phyloP scores from a whole-genome alignment of 371 early-diverging fungal genomes.

The Rhizopus stolonifer region DNA sequence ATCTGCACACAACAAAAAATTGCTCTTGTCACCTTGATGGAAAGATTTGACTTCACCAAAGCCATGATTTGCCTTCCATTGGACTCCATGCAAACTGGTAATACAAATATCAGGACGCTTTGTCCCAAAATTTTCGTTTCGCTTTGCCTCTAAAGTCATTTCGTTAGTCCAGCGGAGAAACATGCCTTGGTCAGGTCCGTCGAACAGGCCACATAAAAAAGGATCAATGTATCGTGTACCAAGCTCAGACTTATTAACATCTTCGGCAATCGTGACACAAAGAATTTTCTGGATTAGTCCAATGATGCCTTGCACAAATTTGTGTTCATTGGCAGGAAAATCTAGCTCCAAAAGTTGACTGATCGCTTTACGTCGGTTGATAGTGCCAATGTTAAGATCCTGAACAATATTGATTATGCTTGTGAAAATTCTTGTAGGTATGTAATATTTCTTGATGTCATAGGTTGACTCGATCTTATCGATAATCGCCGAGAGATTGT shows the following conservation, averaged over 20 bases:
- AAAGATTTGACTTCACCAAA: conserved; percentile 23
- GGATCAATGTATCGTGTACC: conserved; percentile 7
- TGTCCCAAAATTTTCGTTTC: conserved; percentile 12
- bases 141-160: conserved; percentile 8
- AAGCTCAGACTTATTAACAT: conserved; percentile 7
- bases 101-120: conserved; percentile 12
- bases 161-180: conserved; percentile 15
- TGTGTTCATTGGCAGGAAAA: background rate
- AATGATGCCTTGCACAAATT: conserved; percentile 4
- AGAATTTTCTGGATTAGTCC: conserved; percentile 3
- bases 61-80: conserved; percentile 19
- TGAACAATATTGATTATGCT: conserved; percentile 9
- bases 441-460: conserved; percentile 1
- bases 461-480: conserved; percentile 8
- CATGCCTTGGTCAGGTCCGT: conserved; percentile 8
- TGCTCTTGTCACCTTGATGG: conserved; percentile 12
- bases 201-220: conserved; percentile 11
- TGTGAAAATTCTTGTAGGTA: background rate
- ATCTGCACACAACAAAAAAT: conserved; percentile 20
- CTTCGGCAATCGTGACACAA: conserved; percentile 3
- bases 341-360: conserved; percentile 8
- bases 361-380: conserved; percentile 8
- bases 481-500: conserved; percentile 3
- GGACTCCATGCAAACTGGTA: conserved; percentile 7
- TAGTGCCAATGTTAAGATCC: conserved; percentile 3